Conservation (phyloP, 768 basidiomycete species). For the Pisolithus albus region DNA sequence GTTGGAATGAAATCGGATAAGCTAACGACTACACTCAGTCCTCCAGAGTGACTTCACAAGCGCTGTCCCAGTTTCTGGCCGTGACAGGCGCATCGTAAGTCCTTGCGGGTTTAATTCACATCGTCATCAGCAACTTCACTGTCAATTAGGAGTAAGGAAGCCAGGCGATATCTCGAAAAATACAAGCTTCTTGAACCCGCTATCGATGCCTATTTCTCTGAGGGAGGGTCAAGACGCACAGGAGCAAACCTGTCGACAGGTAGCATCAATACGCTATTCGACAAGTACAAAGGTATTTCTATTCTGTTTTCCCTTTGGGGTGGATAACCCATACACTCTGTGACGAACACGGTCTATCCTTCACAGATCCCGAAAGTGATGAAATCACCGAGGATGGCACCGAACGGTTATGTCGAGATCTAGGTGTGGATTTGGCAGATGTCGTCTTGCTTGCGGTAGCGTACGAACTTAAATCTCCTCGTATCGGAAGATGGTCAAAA, state of each 20-base stretch:
- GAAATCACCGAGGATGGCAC: slow-evolving; percentile 77
- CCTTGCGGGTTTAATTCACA: background rate
- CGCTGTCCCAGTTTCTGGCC: slow-evolving; percentile 20
- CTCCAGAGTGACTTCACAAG: background rate
- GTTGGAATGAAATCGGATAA: too few relatives aligned
- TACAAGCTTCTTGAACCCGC: slow-evolving; percentile 67
- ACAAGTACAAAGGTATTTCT: slow-evolving; percentile 57
- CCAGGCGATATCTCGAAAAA: slow-evolving; percentile 61
- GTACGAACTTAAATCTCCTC: slow-evolving; percentile 70
- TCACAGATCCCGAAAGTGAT: slow-evolving; percentile 48
- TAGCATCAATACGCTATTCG: slow-evolving; percentile 54
- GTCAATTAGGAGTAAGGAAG: slow-evolving; percentile 40
- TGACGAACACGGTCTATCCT: background rate
- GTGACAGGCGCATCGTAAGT: slow-evolving; percentile 65
- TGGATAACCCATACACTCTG: background rate
- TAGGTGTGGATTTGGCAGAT: slow-evolving; percentile 69
- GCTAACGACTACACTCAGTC: background rate
- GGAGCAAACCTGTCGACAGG: slow-evolving; percentile 37
- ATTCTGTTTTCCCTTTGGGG: background rate
- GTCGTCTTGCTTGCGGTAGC: slow-evolving; percentile 78
- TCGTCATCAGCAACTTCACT: slow-evolving; percentile 1
- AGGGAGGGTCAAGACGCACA: slow-evolving; percentile 19
- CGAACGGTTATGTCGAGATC: slow-evolving; percentile 65
- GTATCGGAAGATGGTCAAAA: slow-evolving; percentile 63
- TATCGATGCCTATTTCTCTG: slow-evolving; percentile 65